Conservation (phyloP, 805 yeast genomes). For the Grigorovia yakushimaensis region DNA sequence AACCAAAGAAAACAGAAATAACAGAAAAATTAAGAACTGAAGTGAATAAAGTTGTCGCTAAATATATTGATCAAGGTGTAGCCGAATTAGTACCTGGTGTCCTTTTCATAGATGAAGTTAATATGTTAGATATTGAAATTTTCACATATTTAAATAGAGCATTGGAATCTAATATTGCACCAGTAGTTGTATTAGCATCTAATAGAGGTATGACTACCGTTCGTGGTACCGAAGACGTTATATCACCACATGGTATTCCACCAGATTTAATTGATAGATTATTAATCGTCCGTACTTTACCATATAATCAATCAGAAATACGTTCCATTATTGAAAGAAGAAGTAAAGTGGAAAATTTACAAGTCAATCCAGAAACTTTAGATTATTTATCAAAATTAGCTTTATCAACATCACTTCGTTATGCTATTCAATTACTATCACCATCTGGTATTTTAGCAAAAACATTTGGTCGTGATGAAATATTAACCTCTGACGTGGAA, state of each 20-base stretch:
- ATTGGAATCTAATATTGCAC: conserved; percentile 83
- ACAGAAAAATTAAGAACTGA: conserved; percentile 91
- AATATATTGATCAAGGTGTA: conserved; percentile 95
- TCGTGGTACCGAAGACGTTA: conserved; percentile 78
- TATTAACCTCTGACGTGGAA: conserved; percentile 61
- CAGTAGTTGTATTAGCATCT: conserved; percentile 91
- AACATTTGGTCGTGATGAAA: conserved; percentile 61
- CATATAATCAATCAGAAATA: conserved; percentile 80
- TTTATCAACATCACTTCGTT: conserved; percentile 70
- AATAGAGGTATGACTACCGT: conserved; percentile 89
- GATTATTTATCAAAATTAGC: conserved; percentile 69
- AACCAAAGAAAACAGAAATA: conserved; percentile 93
- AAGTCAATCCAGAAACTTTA: conserved; percentile 58
- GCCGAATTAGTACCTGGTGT: conserved; percentile 98
- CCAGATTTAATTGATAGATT: conserved; percentile 88
- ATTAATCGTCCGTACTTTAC: conserved; percentile 82
- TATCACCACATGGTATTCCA: conserved; percentile 94
- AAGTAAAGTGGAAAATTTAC: conserved; percentile 65
- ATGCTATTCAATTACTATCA: conserved; percentile 80
- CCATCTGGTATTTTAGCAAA: conserved; percentile 82
- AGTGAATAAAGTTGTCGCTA: conserved; percentile 90
- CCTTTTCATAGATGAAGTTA: conserved; percentile 93
- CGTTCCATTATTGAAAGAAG: conserved; percentile 74
- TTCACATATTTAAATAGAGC: conserved; percentile 93
- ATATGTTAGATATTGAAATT: conserved; percentile 95